These are phyloP conservation scores for Fusarium concolor DNA, from an alignment of 2,329 filamentous ascomycete species.

Conservation along the genomic window DNA sequence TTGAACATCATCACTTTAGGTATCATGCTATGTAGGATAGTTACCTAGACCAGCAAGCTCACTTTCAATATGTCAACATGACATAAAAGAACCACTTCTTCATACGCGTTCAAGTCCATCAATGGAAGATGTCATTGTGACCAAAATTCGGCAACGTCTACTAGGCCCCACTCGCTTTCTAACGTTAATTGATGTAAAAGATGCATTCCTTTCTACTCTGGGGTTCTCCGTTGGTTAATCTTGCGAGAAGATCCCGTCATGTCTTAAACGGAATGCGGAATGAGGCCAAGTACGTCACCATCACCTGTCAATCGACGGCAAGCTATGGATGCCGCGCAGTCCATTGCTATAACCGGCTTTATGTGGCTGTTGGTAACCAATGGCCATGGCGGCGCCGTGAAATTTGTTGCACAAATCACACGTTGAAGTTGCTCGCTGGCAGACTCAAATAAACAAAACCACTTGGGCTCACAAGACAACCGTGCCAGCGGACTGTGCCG, in stretches of 20 bases:
- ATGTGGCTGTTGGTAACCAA: background rate
- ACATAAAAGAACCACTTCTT: no score
- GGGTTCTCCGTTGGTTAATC: background rate
- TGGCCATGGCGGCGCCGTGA: background rate
- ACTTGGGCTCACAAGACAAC: rapidly evolving
- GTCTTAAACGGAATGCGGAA: background rate
- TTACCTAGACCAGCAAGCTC: no score
- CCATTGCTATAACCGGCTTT: background rate
- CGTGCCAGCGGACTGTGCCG: no score
- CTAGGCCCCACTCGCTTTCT: background rate
- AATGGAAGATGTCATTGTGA: background rate
- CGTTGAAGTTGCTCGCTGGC: no score
- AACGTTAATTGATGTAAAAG: background rate
- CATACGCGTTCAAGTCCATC: background rate
- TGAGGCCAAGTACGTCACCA: conserved; percentile 6
- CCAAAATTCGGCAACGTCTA: background rate
- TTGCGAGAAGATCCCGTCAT: background rate
- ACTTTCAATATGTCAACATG: background rate
- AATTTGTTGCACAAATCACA: background rate
- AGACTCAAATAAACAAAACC: background rate
- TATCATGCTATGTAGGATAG: background rate
- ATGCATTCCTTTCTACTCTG: background rate
- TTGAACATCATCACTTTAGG: rapidly evolving
- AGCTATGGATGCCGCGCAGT: background rate
- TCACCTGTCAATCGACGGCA: background rate